A percentile compares a stretch with the other conserved stretches of the same genome.
phyloP scores from a whole-genome alignment of 805 yeast genomes.

The Pichia insulana region DNA sequence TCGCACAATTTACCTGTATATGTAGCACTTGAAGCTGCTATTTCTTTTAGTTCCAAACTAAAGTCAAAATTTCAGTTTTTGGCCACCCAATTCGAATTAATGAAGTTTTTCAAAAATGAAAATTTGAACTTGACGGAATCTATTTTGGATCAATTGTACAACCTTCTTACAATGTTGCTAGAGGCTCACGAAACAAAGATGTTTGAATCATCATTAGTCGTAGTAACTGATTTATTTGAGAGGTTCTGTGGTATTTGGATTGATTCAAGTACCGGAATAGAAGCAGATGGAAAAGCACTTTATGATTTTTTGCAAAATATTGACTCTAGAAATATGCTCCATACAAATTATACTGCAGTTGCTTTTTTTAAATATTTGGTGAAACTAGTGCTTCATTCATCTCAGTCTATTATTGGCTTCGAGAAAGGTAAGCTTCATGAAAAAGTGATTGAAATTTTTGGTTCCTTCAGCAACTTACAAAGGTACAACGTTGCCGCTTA shows the following conservation, averaged over 20 bases:
- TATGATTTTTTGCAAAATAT: constrained; percentile 36
- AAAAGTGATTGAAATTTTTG: neutral
- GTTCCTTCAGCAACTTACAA: constrained; percentile 2
- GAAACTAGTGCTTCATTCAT: neutral
- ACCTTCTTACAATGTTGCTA: constrained; percentile 12
- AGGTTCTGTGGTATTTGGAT: constrained; percentile 26
- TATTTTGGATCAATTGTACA: constrained; percentile 10
- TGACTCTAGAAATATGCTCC: constrained; percentile 32
- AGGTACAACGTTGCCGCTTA: constrained; percentile 1
- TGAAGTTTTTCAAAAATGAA: constrained; percentile 7
- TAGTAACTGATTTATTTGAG: constrained; percentile 27
- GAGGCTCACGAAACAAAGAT: constrained; percentile 26
- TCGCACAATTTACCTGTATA: neutral
- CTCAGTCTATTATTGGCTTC: neutral
- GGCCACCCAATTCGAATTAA: constrained; percentile 12
- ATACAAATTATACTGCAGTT: constrained; percentile 29
- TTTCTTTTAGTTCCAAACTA: constrained; percentile 7
- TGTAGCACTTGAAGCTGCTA: constrained; percentile 4
- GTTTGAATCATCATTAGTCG: constrained; percentile 31
- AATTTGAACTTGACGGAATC: neutral
- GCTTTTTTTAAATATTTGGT: constrained; percentile 29
- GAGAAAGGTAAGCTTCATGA: constrained; percentile 7
- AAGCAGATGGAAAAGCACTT: constrained; percentile 40
- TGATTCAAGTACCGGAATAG: constrained; percentile 18
- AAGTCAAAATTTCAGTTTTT: constrained; percentile 11